phyloP scores from a whole-genome alignment of 257 asterid genomes.

The Solanum bulbocastanum region DNA sequence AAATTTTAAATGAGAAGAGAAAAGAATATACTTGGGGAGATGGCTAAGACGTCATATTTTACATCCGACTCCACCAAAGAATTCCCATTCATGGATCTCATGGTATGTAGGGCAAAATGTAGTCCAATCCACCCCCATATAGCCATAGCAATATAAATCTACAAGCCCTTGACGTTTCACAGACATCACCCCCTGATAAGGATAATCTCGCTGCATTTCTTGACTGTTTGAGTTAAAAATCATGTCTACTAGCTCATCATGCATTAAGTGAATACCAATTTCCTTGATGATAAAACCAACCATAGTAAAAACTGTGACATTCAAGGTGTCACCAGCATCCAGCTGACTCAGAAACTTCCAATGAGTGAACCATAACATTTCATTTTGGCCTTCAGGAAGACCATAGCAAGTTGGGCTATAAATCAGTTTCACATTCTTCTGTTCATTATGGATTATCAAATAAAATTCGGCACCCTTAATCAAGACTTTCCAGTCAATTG shows the following conservation, averaged over 20 bases:
- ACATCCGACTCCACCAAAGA: neutral
- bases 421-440: neutral
- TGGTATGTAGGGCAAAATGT: neutral
- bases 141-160: neutral
- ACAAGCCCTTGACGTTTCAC: neutral
- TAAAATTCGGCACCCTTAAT: neutral
- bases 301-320: neutral
- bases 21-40: neutral
- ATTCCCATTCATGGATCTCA: neutral
- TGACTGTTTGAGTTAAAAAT: neutral
- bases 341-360: neutral
- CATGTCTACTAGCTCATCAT: neutral
- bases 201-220: neutral
- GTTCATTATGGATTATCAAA: neutral
- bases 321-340: neutral
- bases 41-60: neutral
- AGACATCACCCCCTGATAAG: neutral
- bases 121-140: neutral
- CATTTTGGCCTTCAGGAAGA: neutral
- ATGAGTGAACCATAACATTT: neutral
- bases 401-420: neutral
- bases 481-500: neutral
- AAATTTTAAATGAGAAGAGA: neutral
- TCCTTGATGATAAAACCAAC: neutral
- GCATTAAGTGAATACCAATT: neutral